These are phyloP conservation scores for Rhizophagus prolifer DNA, from an alignment of 192 early-diverging fungal species.

Conservation along the genomic window DNA sequence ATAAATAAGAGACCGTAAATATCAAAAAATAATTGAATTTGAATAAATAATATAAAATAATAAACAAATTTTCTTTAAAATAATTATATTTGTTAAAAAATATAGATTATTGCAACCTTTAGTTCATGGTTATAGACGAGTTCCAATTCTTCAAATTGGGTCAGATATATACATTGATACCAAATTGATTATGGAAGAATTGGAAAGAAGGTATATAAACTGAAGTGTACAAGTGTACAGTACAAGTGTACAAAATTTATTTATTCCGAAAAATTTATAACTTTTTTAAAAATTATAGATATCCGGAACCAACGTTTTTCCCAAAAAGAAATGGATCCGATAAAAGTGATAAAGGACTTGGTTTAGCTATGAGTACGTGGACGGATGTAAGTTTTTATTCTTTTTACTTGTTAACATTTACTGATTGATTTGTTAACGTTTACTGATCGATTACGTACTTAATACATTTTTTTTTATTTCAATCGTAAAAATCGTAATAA, in stretches of 20 bases:
- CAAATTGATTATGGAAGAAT: constrained; percentile 37
- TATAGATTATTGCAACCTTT: constrained; percentile 36
- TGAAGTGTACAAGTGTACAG: too few species aligned
- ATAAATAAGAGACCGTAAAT: constrained; percentile 36
- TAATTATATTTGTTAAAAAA: too few species aligned
- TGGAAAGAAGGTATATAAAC: constrained; percentile 44
- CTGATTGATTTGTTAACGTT: too few species aligned
- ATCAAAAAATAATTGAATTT: too few species aligned
- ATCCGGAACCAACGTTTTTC: constrained; percentile 20
- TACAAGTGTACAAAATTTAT: too few species aligned
- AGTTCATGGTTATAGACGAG: constrained; percentile 46
- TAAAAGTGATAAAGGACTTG: constrained; percentile 22
- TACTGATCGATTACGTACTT: too few species aligned
- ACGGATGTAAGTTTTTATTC: constrained; percentile 33
- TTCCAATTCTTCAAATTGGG: constrained; percentile 51
- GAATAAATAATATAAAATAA: too few species aligned
- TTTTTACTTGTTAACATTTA: not conserved
- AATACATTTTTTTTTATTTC: too few species aligned
- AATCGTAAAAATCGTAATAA: too few species aligned
- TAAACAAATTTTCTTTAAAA: too few species aligned
- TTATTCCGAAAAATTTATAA: not conserved
- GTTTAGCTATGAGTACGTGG: constrained; percentile 30
- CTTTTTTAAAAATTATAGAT: not conserved
- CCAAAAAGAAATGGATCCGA: constrained; percentile 28
- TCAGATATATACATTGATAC: constrained; percentile 47